A percentile compares a stretch with the other conserved stretches of the same genome.
These are phyloP conservation scores for Aspergillus ibericus DNA, from an alignment of 2,329 filamentous ascomycete genomes.

Conservation along the genomic window DNA sequence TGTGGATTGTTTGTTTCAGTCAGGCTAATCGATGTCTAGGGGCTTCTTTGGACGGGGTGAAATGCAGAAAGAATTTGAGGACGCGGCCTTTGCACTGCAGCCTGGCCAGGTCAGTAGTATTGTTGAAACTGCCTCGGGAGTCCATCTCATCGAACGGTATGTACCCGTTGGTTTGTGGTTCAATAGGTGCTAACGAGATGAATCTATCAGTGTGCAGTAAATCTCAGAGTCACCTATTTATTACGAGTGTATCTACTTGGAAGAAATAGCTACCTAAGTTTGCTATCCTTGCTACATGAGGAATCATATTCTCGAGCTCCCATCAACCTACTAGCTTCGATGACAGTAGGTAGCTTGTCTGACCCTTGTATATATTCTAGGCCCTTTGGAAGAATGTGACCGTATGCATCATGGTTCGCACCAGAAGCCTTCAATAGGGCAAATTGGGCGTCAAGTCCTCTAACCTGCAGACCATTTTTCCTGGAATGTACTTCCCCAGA, in stretches of 20 bases:
- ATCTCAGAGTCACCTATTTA: not conserved
- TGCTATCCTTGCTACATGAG: constrained; percentile 8
- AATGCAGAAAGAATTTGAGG: constrained; percentile 99
- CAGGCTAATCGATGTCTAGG: constrained; percentile 39
- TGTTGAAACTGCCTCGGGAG: constrained; percentile 87
- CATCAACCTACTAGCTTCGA: not conserved
- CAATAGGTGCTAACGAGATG: not conserved
- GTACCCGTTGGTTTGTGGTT: constrained; percentile 19
- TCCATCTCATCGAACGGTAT: constrained; percentile 95
- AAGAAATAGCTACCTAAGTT: not conserved
- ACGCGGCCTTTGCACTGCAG: constrained; percentile 86
- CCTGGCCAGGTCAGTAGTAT: constrained; percentile 82
- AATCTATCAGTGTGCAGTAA: constrained; percentile 26
- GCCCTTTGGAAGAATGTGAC: too few relatives aligned
- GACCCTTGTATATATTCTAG: too few relatives aligned
- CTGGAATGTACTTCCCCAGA: too few relatives aligned
- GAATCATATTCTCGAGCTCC: not conserved
- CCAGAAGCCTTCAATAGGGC: too few relatives aligned
- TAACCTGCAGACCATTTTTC: too few relatives aligned
- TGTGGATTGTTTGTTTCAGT: not conserved
- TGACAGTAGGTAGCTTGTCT: too few relatives aligned
- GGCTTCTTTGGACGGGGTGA: constrained; percentile 92
- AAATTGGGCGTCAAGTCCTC: too few relatives aligned
- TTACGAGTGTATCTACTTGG: not conserved
- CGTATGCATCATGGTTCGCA: too few relatives aligned